Evolutionary conservation across 371 early-diverging fungal genomes (phyloP).

Genomic region (Chytridium lagenaria): DNA sequence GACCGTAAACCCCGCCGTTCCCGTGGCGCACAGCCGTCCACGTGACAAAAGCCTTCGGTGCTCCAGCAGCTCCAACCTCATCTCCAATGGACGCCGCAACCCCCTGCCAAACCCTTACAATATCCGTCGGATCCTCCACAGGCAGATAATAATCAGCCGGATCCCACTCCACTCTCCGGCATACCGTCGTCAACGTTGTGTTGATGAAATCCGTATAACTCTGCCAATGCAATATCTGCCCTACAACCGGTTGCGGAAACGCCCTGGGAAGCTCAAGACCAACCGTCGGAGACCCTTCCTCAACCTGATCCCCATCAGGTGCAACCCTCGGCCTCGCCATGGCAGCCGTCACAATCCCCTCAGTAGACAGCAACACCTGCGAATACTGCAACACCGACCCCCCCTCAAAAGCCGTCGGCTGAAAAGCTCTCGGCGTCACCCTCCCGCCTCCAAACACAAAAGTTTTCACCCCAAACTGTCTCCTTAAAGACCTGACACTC

Average conservation of each 20-base stretch:
- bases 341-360: not conserved
- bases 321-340: too few relatives aligned
- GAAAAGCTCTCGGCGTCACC: not conserved
- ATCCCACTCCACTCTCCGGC: slow-evolving; percentile 10
- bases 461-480: slow-evolving; percentile 32
- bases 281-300: not conserved
- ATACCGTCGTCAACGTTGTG: not conserved
- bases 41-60: too few relatives aligned
- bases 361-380: not conserved
- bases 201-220: slow-evolving; percentile 11
- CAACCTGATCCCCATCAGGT: not conserved
- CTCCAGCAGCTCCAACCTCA: not conserved
- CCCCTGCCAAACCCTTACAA: slow-evolving; percentile 12
- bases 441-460: slow-evolving; percentile 39
- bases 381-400: slow-evolving; percentile 20
- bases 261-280: not conserved
- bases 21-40: too few relatives aligned
- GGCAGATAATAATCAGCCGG: slow-evolving; percentile 4
- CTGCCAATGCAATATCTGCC: slow-evolving; percentile 15
- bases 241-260: slow-evolving; percentile 1
- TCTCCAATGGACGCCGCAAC: slow-evolving; percentile 6
- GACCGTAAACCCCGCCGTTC: too few relatives aligned
- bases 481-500: slow-evolving; percentile 28
- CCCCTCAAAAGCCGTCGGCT: slow-evolving; percentile 31
- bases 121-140: slow-evolving; percentile 14